Percentiles rank a stretch among this genome's conserved stretches.
phyloP scores from a whole-genome alignment of 2,329 filamentous ascomycete species.

The Fonsecaea monophora region DNA sequence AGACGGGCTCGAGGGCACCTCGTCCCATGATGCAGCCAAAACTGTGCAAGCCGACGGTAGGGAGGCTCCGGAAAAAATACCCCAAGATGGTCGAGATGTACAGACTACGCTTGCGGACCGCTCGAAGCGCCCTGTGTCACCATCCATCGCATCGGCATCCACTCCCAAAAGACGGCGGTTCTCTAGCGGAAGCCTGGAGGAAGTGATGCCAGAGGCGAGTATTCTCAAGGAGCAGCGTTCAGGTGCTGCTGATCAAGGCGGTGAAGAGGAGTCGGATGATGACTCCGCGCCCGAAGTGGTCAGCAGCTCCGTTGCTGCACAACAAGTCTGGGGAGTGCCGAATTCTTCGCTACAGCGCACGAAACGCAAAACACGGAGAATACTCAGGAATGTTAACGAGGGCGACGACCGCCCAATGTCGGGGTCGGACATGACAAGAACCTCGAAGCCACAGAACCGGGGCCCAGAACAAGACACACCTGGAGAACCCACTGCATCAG shows the following conservation, averaged over 20 bases:
- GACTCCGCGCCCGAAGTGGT: slow-evolving; percentile 27
- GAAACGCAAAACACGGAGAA: slow-evolving; percentile 9
- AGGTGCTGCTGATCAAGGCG: slow-evolving; percentile 1
- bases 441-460: neutral
- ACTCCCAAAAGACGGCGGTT: slow-evolving; percentile 30
- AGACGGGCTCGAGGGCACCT: neutral
- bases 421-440: neutral
- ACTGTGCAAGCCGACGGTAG: neutral
- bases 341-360: neutral
- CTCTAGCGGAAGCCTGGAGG: slow-evolving; percentile 25
- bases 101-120: neutral
- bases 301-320: slow-evolving; percentile 23
- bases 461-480: neutral
- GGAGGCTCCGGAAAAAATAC: neutral
- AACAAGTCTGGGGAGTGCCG: neutral
- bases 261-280: slow-evolving; percentile 14
- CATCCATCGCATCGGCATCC: slow-evolving; percentile 6
- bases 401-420: neutral
- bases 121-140: neutral
- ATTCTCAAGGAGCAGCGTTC: slow-evolving; percentile 8
- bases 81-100: slow-evolving; percentile 5
- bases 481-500: neutral
- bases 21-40: neutral
- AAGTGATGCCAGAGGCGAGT: slow-evolving; percentile 14
- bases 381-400: neutral